Evolutionary conservation across 805 yeast genomes (phyloP).

Genomic region (Pichia insulana): DNA sequence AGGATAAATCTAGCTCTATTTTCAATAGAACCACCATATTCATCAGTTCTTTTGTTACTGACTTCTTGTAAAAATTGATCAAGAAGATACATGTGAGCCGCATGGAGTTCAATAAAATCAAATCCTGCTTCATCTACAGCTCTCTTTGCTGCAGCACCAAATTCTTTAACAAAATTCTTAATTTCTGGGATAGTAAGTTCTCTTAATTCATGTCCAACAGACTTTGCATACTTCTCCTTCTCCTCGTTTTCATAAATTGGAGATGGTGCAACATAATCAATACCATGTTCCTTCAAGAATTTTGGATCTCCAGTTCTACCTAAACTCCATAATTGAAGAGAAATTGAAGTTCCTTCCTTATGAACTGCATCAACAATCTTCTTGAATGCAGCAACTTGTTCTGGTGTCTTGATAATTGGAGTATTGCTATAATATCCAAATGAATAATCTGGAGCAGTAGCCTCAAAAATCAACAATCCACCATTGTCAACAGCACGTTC

Average conservation of each 20-base stretch:
- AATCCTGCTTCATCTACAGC: constrained; percentile 31
- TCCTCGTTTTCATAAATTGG: constrained; percentile 32
- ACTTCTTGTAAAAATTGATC: constrained; percentile 32
- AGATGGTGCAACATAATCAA: constrained; percentile 31
- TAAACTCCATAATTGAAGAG: constrained; percentile 46
- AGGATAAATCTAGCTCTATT: constrained; percentile 33
- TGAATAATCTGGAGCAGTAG: constrained; percentile 38
- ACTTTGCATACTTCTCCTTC: constrained; percentile 27
- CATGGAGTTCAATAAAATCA: constrained; percentile 35
- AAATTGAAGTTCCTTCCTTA: constrained; percentile 35
- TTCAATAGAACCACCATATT: constrained; percentile 37
- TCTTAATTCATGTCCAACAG: constrained; percentile 37
- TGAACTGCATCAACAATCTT: constrained; percentile 42
- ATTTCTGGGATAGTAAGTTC: constrained; percentile 34
- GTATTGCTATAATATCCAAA: constrained; percentile 33
- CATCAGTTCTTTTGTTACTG: constrained; percentile 32
- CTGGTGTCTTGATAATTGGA: constrained; percentile 43
- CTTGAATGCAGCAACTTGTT: constrained; percentile 43
- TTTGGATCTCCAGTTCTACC: constrained; percentile 35
- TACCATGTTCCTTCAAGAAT: constrained; percentile 28
- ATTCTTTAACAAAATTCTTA: constrained; percentile 33
- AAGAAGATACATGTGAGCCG: constrained; percentile 33
- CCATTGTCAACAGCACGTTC: constrained; percentile 51
- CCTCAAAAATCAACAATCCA: constrained; percentile 55
- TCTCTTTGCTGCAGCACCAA: constrained; percentile 35